These are phyloP conservation scores for Suhomyces sp. DNA, from an alignment of 805 yeast genomes.

Conservation along the genomic window DNA sequence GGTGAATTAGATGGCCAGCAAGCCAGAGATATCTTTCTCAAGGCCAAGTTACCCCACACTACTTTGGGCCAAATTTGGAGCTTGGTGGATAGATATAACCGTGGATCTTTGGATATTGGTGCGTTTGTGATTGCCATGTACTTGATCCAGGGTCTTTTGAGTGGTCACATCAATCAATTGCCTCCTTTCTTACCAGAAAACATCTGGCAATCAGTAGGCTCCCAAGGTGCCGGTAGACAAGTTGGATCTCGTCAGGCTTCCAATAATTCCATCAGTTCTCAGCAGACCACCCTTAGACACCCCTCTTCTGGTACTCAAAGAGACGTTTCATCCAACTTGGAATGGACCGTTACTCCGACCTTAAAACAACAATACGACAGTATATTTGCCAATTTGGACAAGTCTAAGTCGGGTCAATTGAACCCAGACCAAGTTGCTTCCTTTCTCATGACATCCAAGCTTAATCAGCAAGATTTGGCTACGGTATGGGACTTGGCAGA, in stretches of 20 bases:
- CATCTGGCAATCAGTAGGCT: conserved; percentile 36
- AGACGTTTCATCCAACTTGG: conserved; percentile 29
- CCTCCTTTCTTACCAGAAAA: conserved; percentile 42
- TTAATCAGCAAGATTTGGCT: conserved; percentile 82
- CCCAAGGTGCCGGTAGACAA: conserved; percentile 30
- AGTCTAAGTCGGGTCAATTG: conserved; percentile 55
- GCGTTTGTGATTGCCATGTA: conserved; percentile 95
- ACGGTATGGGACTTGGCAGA: conserved; percentile 94
- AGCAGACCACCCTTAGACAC: conserved; percentile 34
- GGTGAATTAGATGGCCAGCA: conserved; percentile 68
- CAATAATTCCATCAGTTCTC: conserved; percentile 30
- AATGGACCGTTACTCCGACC: conserved; percentile 67
- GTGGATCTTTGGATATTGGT: conserved; percentile 67
- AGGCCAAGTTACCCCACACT: conserved; percentile 79
- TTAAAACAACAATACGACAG: conserved; percentile 76
- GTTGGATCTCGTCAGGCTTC: conserved; percentile 25
- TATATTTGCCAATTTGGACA: conserved; percentile 78
- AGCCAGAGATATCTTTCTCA: conserved; percentile 83
- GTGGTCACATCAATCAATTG: conserved; percentile 59
- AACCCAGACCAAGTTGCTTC: conserved; percentile 82
- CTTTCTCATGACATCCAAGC: conserved; percentile 82
- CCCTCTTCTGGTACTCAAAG: conserved; percentile 10
- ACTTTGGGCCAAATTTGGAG: conserved; percentile 86
- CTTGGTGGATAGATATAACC: conserved; percentile 71
- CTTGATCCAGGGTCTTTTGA: conserved; percentile 76